Conservation (phyloP, 331 rosid genomes). For the Rosa hybrid region DNA sequence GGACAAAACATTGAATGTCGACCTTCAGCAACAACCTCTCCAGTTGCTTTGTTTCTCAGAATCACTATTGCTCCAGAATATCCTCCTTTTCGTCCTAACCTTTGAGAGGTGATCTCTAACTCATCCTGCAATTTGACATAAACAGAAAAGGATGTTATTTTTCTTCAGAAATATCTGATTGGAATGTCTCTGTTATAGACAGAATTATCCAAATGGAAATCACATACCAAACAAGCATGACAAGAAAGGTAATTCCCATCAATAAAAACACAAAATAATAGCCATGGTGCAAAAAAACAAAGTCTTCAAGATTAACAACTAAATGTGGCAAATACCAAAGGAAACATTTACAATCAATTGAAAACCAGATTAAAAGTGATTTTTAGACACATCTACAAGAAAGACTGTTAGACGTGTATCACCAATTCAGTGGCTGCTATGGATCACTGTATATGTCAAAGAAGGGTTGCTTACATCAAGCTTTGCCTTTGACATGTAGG, state of each 20-base stretch:
- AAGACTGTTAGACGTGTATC: neutral
- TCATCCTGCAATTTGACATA: slow-evolving; percentile 64
- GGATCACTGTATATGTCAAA: neutral
- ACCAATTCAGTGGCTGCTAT: neutral
- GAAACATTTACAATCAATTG: neutral
- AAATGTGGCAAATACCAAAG: neutral
- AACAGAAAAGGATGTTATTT: neutral
- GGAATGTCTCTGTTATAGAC: neutral
- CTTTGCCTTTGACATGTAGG: slow-evolving; percentile 55
- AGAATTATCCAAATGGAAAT: neutral
- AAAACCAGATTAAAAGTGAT: neutral
- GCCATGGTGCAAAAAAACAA: neutral
- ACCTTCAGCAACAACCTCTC: slow-evolving; percentile 89
- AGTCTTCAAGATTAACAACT: neutral
- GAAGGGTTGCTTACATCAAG: slow-evolving; percentile 46
- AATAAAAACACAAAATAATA: neutral
- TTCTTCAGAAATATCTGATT: neutral
- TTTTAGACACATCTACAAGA: neutral
- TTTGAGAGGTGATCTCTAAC: slow-evolving; percentile 65
- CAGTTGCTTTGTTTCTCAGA: slow-evolving; percentile 73
- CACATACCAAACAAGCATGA: neutral
- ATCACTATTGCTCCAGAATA: slow-evolving; percentile 66
- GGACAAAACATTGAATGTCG: slow-evolving; percentile 74
- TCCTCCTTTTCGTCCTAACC: slow-evolving; percentile 67
- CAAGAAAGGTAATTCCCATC: neutral